A percentile compares a stretch with the other conserved stretches of the same genome.
phyloP scores from a whole-genome alignment of 2,329 filamentous ascomycete species.

The Colletotrichum sp. region DNA sequence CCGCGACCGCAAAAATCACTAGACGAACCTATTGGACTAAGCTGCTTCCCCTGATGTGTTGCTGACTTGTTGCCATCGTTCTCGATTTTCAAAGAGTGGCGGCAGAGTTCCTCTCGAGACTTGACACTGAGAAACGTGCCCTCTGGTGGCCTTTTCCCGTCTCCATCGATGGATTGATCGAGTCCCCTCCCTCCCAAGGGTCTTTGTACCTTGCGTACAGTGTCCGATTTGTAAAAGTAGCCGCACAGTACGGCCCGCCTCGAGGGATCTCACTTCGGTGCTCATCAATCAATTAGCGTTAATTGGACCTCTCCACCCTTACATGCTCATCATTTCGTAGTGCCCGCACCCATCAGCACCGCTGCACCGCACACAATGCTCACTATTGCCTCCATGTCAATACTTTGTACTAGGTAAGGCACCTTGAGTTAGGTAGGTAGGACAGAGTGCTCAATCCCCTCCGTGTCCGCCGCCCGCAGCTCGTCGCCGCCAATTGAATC shows the following conservation, averaged over 20 bases:
- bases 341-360: neutral
- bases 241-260: neutral
- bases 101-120: neutral
- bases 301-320: neutral
- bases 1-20: neutral
- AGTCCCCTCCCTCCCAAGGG: neutral
- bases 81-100: neutral
- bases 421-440: neutral
- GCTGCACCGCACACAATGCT: neutral
- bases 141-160: neutral
- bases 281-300: constrained; percentile 3
- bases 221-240: neutral
- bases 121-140: neutral
- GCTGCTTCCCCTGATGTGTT: neutral
- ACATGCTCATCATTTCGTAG: neutral
- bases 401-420: neutral
- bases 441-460: neutral
- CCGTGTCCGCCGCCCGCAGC: neutral
- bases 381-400: neutral
- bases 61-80: neutral
- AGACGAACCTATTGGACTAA: neutral
- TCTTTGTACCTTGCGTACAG: neutral
- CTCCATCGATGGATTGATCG: neutral
- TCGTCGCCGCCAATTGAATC: neutral
- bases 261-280: neutral